Evolutionary conservation across 164 flowering plant species (phyloP).

Genomic region (Buxus sempervirens): DNA sequence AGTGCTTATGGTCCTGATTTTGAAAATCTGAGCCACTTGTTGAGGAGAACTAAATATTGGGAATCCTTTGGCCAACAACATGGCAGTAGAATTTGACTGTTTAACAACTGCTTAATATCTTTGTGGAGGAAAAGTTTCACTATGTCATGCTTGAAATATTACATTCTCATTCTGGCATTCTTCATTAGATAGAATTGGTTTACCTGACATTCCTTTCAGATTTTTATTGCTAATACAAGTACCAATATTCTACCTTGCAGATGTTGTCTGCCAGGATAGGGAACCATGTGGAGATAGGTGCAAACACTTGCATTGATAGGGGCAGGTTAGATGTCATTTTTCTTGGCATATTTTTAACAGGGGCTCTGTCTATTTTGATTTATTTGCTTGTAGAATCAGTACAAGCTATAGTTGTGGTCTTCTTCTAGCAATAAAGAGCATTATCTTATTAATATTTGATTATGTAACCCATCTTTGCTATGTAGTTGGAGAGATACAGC

Average conservation of each 20-base stretch:
- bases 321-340: conserved; percentile 54
- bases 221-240: not conserved
- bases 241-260: conserved; percentile 26
- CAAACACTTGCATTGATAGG: conserved; percentile 90
- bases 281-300: conserved; percentile 81
- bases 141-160: not conserved
- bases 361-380: not conserved
- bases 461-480: conserved; percentile 12
- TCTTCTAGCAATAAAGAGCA: not conserved
- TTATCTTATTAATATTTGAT: not conserved
- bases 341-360: not conserved
- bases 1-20: too few species aligned
- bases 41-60: too few species aligned
- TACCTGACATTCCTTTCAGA: not conserved
- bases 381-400: not conserved
- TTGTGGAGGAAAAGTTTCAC: not conserved
- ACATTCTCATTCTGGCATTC: not conserved
- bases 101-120: not conserved
- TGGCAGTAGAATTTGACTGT: not conserved
- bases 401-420: not conserved
- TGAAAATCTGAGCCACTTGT: too few species aligned
- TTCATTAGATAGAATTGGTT: not conserved
- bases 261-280: conserved; percentile 56
- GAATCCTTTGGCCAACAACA: too few species aligned
- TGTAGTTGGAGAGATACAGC: conserved; percentile 97